phyloP scores from a whole-genome alignment of 805 yeast species.

The Saccharomycopsis fermentans region DNA sequence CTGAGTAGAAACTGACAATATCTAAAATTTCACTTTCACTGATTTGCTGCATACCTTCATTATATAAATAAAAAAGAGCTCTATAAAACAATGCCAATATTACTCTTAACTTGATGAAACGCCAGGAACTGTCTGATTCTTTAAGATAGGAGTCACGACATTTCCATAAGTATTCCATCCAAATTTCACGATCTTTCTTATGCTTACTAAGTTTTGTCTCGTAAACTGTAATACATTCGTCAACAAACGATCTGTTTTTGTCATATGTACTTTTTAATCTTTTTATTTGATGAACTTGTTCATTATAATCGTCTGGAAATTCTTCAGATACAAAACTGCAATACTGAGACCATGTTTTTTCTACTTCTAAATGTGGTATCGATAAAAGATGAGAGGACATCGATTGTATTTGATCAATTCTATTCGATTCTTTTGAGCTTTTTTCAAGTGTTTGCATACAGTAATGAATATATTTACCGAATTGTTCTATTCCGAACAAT shows the following conservation, averaged over 20 bases:
- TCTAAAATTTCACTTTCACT: not conserved
- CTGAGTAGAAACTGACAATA: not conserved
- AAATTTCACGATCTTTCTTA: not conserved
- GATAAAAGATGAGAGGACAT: constrained; percentile 23
- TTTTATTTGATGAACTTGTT: constrained; percentile 30
- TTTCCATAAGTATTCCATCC: not conserved
- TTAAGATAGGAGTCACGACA: not conserved
- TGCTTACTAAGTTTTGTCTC: not conserved
- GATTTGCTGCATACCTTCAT: not conserved
- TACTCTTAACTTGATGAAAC: not conserved
- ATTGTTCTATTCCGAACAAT: not conserved
- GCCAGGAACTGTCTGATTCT: not conserved
- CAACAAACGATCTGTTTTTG: not conserved
- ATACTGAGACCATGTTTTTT: constrained; percentile 30
- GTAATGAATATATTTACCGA: not conserved
- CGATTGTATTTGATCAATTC: not conserved
- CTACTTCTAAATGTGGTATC: constrained; percentile 33
- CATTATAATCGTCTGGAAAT: constrained; percentile 16
- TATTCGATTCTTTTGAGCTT: not conserved
- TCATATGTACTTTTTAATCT: not conserved
- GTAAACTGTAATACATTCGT: not conserved
- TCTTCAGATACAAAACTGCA: constrained; percentile 32
- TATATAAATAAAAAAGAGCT: not conserved
- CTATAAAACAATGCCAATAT: not conserved
- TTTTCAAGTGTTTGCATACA: not conserved